Percentiles rank a stretch among this genome's conserved stretches.
Conservation (phyloP, 805 yeast genomes). For the Saccharomycopsis sp. region DNA sequence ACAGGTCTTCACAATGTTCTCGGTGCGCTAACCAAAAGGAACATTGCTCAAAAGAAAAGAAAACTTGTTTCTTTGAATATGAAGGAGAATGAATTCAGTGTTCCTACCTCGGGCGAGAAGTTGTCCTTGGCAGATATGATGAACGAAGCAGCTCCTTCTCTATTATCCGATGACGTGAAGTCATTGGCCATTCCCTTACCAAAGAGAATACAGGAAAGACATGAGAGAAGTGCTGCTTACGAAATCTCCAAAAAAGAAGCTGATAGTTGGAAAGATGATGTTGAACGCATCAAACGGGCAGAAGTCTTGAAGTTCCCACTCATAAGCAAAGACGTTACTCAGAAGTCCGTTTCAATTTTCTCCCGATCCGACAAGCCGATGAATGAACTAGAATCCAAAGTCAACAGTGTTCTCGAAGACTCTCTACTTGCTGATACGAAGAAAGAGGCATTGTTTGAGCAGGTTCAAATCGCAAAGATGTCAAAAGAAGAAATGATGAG, state of each 20-base stretch:
- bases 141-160: constrained; percentile 43
- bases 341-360: constrained; percentile 42
- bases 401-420: constrained; percentile 49
- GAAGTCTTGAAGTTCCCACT: constrained; percentile 78
- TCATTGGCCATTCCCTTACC: constrained; percentile 78
- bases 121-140: constrained; percentile 70
- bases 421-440: constrained; percentile 65
- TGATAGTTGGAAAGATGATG: constrained; percentile 79
- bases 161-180: constrained; percentile 30
- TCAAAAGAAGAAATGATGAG: constrained; percentile 70
- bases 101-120: constrained; percentile 51
- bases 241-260: constrained; percentile 83
- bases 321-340: constrained; percentile 32
- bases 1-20: constrained; percentile 38
- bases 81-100: constrained; percentile 59
- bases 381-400: constrained; percentile 58
- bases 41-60: constrained; percentile 31
- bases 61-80: constrained; percentile 43
- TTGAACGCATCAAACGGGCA: constrained; percentile 60
- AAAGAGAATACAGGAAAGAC: constrained; percentile 71
- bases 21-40: constrained; percentile 31
- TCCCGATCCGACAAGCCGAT: constrained; percentile 38
- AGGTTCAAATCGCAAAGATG: constrained; percentile 71
- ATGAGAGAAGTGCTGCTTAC: constrained; percentile 84
- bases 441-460: constrained; percentile 78